Base-by-base conservation (phyloP, 2,329 filamentous ascomycete species). In the Scedosporium minutisporum region DNA sequence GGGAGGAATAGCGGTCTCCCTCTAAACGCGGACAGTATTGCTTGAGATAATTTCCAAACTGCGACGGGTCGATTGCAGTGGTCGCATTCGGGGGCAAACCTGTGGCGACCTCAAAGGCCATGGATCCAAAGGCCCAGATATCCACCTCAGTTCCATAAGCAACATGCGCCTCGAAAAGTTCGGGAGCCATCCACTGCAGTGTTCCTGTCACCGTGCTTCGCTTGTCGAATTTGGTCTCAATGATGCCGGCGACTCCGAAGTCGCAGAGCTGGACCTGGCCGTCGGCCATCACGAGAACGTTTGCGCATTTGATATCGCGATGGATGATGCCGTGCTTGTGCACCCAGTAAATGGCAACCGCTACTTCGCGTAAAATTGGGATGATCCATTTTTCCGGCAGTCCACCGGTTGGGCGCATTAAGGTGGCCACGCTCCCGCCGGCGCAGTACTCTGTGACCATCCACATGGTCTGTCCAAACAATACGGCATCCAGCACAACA, bases 401-500 rank as follows among this genome's bases (percentile, higher is more conserved):
- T 2, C 86, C 86, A 1, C 82, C 83, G 0, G 85, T 84, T n/a
- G 87, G 85, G 70, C 82, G 84, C 85, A 87, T 87, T 64, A 83
- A 82, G 65, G 82, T 93, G 66, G 83, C 87, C 72, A 96, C 87
- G 72, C 90, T 95, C 58, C 91, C 91, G 65, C 91, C 91, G 5
- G 88, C 89, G 68, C 90, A 93, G 73, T 93, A 92, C 75, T 95
- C 90, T 64, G 89, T 93, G 63, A 95, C 85, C 78, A 95, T 90
- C 91, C 91, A 96, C 77, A 96, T 87, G 64, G 90, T 85, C 67
- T 89, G 87, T 51, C 89, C 88, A 44, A 93, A 85, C 7, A 89
- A 86, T 21, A 93, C 80, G 4, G 89, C 89, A 67, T 93, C 90
- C 68, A 93, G 87, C 60, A 93, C 88, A 68, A 87, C 83, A 71